These are phyloP conservation scores for Musa troglodytarum DNA, from an alignment of 176 grass and related monocot species.

Conservation along the genomic window DNA sequence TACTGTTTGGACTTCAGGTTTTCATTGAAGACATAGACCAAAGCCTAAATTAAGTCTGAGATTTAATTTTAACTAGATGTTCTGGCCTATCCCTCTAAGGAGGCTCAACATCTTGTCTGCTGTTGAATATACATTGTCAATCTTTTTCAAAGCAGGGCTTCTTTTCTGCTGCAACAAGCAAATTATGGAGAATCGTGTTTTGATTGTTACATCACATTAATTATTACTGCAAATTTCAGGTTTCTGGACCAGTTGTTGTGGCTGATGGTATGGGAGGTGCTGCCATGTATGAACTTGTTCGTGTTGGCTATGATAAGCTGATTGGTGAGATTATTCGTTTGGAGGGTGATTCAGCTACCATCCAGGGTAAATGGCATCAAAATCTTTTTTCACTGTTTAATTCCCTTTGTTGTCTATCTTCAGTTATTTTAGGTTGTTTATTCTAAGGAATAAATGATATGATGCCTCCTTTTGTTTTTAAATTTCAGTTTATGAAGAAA, in stretches of 20 bases:
- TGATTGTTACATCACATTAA: neutral
- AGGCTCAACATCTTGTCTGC: neutral
- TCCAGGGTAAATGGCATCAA: slow-evolving; percentile 16
- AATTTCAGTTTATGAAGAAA: slow-evolving; percentile 53
- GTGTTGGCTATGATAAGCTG: slow-evolving; percentile 43
- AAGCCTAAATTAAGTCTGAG: neutral
- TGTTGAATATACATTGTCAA: neutral
- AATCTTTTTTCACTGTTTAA: neutral
- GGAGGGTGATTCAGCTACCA: slow-evolving; percentile 47
- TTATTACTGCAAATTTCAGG: slow-evolving; percentile 27
- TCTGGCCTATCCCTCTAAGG: neutral
- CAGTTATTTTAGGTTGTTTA: neutral
- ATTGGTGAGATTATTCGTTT: slow-evolving; percentile 56
- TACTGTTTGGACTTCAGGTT: no score
- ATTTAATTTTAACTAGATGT: neutral
- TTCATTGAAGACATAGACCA: neutral
- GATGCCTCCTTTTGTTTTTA: neutral
- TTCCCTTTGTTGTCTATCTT: neutral
- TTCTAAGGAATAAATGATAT: neutral
- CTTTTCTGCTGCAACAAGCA: neutral
- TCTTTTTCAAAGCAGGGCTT: neutral
- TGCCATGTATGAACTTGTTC: slow-evolving; percentile 53
- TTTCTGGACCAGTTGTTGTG: slow-evolving; percentile 74
- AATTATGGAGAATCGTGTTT: neutral
- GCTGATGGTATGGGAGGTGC: slow-evolving; percentile 69